These are phyloP conservation scores for Solanum chiquidenum DNA, from an alignment of 257 asterid genomes.

Conservation along the genomic window DNA sequence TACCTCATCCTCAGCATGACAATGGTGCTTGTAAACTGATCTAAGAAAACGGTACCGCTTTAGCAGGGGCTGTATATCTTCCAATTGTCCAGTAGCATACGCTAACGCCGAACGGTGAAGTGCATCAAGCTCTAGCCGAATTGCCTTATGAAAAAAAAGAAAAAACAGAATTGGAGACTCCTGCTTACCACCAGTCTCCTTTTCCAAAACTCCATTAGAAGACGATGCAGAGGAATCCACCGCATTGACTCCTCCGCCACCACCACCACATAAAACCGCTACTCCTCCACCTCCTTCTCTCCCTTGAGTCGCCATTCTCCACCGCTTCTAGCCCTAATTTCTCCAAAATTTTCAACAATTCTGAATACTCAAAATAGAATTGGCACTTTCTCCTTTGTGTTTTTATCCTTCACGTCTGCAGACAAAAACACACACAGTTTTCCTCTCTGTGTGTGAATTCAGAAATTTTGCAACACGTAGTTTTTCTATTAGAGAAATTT, in stretches of 20 bases:
- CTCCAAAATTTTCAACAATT: not conserved
- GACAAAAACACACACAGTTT: not conserved
- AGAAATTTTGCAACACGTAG: not conserved
- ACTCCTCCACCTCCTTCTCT: conserved; percentile 32
- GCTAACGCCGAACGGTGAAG: conserved; percentile 36
- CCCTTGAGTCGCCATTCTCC: conserved; percentile 27
- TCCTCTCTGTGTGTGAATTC: not conserved
- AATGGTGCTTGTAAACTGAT: conserved; percentile 34
- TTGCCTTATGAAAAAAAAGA: conserved; percentile 35
- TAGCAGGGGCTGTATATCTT: conserved; percentile 20
- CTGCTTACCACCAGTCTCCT: not conserved
- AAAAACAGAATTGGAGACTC: conserved; percentile 28
- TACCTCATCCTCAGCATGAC: conserved; percentile 43
- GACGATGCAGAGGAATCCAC: conserved; percentile 15
- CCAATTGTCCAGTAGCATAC: conserved; percentile 22
- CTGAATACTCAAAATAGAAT: not conserved
- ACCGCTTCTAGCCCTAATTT: not conserved
- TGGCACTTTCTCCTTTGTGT: not conserved
- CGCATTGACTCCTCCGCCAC: conserved; percentile 8
- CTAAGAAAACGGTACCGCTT: conserved; percentile 29
- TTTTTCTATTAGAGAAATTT: not conserved
- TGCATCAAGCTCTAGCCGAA: conserved; percentile 31
- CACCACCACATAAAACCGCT: conserved; percentile 31
- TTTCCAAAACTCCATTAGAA: conserved; percentile 10
- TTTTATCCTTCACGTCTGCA: not conserved